A percentile compares a stretch with the other conserved stretches of the same genome.
These are phyloP conservation scores for Cryomyces antarcticus DNA, from an alignment of 495 filamentous ascomycete genomes.

Conservation along the genomic window DNA sequence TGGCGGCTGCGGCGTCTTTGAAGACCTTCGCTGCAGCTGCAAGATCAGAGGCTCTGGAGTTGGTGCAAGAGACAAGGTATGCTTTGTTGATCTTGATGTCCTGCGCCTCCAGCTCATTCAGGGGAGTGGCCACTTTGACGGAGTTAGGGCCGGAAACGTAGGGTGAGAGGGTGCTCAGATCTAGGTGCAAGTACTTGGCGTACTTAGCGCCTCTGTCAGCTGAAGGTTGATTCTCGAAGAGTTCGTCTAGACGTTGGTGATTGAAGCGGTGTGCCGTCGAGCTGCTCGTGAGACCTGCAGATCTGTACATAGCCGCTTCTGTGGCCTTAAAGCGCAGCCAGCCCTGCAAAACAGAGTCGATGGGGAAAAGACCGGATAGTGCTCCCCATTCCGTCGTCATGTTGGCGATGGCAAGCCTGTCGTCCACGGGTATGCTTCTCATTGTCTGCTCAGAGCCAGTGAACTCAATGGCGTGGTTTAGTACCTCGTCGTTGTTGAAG, in stretches of 20 bases:
- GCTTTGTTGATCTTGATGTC: slow-evolving; percentile 66
- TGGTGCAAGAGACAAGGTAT: slow-evolving; percentile 85
- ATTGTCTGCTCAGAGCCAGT: slow-evolving; percentile 62
- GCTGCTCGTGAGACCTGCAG: slow-evolving; percentile 15
- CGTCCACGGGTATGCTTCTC: slow-evolving; percentile 50
- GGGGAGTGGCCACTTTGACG: slow-evolving; percentile 67
- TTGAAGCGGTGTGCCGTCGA: slow-evolving; percentile 33
- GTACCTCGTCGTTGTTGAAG: slow-evolving; percentile 74
- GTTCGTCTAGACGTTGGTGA: slow-evolving; percentile 47
- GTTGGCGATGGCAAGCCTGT: slow-evolving; percentile 70
- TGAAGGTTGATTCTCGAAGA: slow-evolving; percentile 41
- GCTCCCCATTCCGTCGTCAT: slow-evolving; percentile 97
- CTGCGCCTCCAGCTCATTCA: slow-evolving; percentile 48
- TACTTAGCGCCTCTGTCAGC: slow-evolving; percentile 68
- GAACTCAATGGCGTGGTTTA: slow-evolving; percentile 90
- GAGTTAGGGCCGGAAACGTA: slow-evolving; percentile 84
- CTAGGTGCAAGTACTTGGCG: slow-evolving; percentile 56
- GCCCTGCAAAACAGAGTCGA: slow-evolving; percentile 47
- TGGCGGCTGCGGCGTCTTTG: slow-evolving; percentile 43
- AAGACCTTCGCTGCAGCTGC: slow-evolving; percentile 74
- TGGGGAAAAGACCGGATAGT: slow-evolving; percentile 62
- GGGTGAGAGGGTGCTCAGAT: slow-evolving; percentile 69
- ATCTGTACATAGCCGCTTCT: slow-evolving; percentile 33
- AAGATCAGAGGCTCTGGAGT: slow-evolving; percentile 65
- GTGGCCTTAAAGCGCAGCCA: slow-evolving; percentile 71